Base-by-base conservation (phyloP, 192 early-diverging fungal genomes). In the Glomus cerebriforme region DNA sequence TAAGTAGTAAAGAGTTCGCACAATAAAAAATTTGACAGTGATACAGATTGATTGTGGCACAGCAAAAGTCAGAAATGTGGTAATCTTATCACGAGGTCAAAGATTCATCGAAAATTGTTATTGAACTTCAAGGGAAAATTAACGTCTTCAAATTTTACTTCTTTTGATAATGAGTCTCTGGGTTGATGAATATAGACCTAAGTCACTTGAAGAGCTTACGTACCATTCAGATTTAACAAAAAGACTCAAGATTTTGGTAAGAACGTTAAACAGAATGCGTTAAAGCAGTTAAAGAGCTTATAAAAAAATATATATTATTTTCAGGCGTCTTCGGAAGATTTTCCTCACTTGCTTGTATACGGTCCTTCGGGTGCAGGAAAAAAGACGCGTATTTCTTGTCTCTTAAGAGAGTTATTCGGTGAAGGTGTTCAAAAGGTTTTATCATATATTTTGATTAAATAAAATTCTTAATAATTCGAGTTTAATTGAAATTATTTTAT, bases 331-430 rank as follows among this genome's bases (percentile, higher is more conserved):
- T 91, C 91, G 7, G 89, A 86, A n/a, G 95, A 98, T 82, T 92
- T 99, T 60, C 98, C 98, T 35, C 98, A 99, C 73, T 82, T 97
- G 80, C 88, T 99, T 1, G 89, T 99, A 32, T 99, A 97, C 85
- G 98, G 98, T 8, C 98, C 98, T 3, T 89, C 94, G 2, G 98
- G 98, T 27, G 94, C 96, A 0, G 98, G 98, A 24, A 98, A 99
- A 87, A 97, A 97, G 79, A 99, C 98, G 49, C 88, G 98, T 26
- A 93, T 99, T 45, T 88, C 91, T 27, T 95, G 95, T 29, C 80
- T 96, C 0, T 86, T 99, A 49, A 87, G 90, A 67, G 96, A 97
- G 75, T 84, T 99, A 22, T 99, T 92, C 87, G 98, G 98, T 22
- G 85, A 92, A 15, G 88, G 93, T 24, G 96, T 95, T 35, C 95